Base-by-base conservation (phyloP, 495 filamentous ascomycete species). In the Penicillium dipodomyicola region DNA sequence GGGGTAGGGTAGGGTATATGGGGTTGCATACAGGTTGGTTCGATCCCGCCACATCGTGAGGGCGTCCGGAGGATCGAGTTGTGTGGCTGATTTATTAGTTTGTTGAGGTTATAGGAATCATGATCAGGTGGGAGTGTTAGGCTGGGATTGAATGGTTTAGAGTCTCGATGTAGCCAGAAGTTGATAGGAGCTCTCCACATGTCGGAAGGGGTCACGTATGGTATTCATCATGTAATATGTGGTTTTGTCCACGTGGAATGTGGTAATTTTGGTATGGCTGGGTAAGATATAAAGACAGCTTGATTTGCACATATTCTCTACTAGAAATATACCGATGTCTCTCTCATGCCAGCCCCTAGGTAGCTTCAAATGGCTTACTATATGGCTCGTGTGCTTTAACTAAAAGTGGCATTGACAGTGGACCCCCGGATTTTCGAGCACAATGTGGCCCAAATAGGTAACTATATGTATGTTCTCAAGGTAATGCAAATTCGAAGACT, bases 41-140 rank as follows among this genome's bases (percentile, higher is more conserved):
- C 94, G 85, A 82, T 98, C 94, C 78, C 94, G 91, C 89, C 90
- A 96, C 89, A 96, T 93, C 65, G 79, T 85, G 83, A 29, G 35
- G 35, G 35, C 25, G 78, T 50, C 42, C 43, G 30, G 22, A 48
- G 41, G 56, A 23, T 63, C 59, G n/a, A 57, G 47, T 40, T 40
- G 15, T 48, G 49, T 33, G 44, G 29, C 32, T 43, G 57, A 43
- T 33, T 64, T 72, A 65, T 62, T 59, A 42, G 1, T 54, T 57
- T 46, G 35, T 25, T 41, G 35, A 30, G 25, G 17, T 46, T 27
- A 37, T 53, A 10, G 27, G n/a, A 39, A 17, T 60, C 65, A 68
- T 68, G 40, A 25, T 63, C 56, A 23, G 20, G 7, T 50, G 45
- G n/a, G 17, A 39, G 33, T 12, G 17, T 32, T 33, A 25, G 47